Base-by-base conservation (phyloP, 2,329 filamentous ascomycete species). In the Mollisiaceae sp. region DNA sequence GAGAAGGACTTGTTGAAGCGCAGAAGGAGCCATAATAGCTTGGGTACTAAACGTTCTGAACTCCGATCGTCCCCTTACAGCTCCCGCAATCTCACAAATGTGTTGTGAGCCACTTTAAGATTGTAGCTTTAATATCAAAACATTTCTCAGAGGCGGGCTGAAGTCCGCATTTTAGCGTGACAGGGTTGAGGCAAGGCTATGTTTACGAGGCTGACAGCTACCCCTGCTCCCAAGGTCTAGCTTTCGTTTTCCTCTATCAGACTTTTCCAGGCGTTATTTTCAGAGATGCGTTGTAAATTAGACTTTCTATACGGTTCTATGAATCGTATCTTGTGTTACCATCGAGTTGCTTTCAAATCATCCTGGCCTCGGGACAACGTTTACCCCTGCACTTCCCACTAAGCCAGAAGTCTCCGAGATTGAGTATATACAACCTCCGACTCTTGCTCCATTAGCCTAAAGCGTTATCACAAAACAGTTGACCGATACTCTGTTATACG, bases 1-100 rank as follows among this genome's bases (percentile, higher is more conserved):
- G 79, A 98, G 90, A 73, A 93, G 89, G 75, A 88, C 86, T 79
- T 88, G 86, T 74, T 88, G 87, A 74, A 79, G 83, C 71, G 69
- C 69, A 50, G 75, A 68, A 22, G 87, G 85, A 47, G 90, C 83
- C 86, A 92, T 76, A n/a, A 52, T 50, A 22, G 27, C 18, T 27
- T 50, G 18, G 36, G 41, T 54, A 5, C 18, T 35, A 35, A 43
- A 12, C 5, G 5, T 50, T 12, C 20, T 50, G 41, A 15, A 15
- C 15, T 58, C 38, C 6, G 15, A 39, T 9, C 22, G 55, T 58
- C 55, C 55, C 38, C 55, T 35, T 54, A 35, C 50, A 54, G 50
- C 50, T 54, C 24, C 50, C 50, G 24, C 22, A 35, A 8, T 18
- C 20, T 39, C 15, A 18, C 2, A 20, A 56, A 20, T n/a, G 18